Base-by-base conservation (phyloP, 192 early-diverging fungal genomes). In the Umbelopsis vinacea region DNA sequence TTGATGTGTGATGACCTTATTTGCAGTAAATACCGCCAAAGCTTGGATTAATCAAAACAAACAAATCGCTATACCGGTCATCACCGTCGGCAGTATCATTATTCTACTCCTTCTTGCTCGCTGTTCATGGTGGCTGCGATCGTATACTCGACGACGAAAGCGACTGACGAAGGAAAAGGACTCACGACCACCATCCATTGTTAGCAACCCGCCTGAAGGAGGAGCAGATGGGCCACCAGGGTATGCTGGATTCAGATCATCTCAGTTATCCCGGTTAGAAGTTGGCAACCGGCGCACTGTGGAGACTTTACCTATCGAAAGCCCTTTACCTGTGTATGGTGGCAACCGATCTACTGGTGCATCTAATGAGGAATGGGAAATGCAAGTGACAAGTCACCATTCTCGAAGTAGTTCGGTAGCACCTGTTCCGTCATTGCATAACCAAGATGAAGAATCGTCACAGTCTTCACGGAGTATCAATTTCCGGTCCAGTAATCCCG, bases 41-140 rank as follows among this genome's bases (percentile, higher is more conserved):
- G 54, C 68, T n/a, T 86, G 85, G 85, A 57, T 71, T 37, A 72
- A 81, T 33, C 74, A 81, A 29, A 78, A 86, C 46, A 74, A 83
- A 21, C 15, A 52, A 11, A 86, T 83, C 66, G 74, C 69, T 10
- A 79, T 86, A 54, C 85, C 85, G 3, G 52, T 86, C 21, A 72
- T 53, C 5, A 40, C 57, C 2, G 66, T 84, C 35, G 38, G 79
- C 10, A 76, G 79, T n/a, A 33, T 84, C 21, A 52, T 81, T 21
- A 1, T 86, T 1, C 40, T 84, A 29, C 35, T 67, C 11, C 15
- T 69, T 6, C 66, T 78, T 17, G 76, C 21, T 72, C 50, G 71
- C 45, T 67, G 26, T 33, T 71, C 37, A 68, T 71, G 75, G 67
- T 69, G 22, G 35, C 68, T 52, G 37, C 35, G 67, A 67, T 38